phyloP scores from a whole-genome alignment of 2,329 filamentous ascomycete genomes.

The Eutypella sp. region DNA sequence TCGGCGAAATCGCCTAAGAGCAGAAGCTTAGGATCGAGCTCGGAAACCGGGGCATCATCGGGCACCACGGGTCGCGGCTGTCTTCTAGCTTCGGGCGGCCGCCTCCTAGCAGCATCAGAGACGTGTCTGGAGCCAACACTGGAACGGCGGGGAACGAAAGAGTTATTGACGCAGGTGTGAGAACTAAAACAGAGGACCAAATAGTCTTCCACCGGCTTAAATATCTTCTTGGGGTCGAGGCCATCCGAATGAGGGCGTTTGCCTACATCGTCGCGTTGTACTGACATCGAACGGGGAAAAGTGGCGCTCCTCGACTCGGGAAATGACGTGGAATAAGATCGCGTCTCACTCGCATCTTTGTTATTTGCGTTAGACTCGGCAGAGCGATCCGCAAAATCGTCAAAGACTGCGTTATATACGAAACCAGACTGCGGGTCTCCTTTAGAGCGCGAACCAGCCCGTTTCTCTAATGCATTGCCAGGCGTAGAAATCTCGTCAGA shows the following conservation, averaged over 20 bases:
- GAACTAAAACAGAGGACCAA: constrained; percentile 64
- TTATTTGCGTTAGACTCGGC: constrained; percentile 29
- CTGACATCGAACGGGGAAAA: constrained; percentile 9
- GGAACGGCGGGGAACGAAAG: constrained; percentile 57
- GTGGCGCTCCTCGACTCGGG: constrained; percentile 28
- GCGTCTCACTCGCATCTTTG: constrained; percentile 16
- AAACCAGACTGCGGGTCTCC: constrained; percentile 14
- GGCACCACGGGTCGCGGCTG: constrained; percentile 23
- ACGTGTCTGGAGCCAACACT: constrained; percentile 23
- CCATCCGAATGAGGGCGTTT: constrained; percentile 10
- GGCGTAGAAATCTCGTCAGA: constrained; percentile 16
- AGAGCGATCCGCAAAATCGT: constrained; percentile 30
- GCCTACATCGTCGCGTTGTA: constrained; percentile 3
- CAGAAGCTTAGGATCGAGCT: constrained; percentile 70
- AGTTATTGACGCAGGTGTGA: constrained; percentile 68
- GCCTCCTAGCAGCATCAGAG: constrained; percentile 24
- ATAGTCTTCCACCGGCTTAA: constrained; percentile 74
- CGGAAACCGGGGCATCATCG: constrained; percentile 43
- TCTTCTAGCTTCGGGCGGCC: constrained; percentile 28
- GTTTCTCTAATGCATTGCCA: constrained; percentile 11
- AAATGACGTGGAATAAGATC: constrained; percentile 43
- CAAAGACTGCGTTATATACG: constrained; percentile 27
- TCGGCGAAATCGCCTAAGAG: constrained; percentile 72
- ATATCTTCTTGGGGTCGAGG: constrained; percentile 54
- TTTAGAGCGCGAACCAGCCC: constrained; percentile 17